phyloP scores from a whole-genome alignment of 257 asterid genomes.

The Solanum lignicaule region DNA sequence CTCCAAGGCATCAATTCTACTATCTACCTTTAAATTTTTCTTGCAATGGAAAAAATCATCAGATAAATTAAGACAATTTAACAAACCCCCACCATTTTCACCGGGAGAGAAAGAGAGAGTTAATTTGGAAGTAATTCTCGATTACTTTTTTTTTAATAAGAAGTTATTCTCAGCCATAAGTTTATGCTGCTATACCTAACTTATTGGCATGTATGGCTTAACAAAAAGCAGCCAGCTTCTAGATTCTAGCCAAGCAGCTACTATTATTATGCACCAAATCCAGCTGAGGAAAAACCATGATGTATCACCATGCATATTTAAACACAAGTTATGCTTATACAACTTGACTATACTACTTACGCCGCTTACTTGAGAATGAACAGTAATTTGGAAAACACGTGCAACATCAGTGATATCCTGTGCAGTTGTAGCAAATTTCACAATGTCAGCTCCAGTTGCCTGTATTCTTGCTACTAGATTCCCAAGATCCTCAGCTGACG shows the following conservation, averaged over 20 bases:
- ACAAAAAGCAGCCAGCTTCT: neutral
- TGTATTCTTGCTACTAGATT: conserved; percentile 87
- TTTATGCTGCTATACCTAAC: neutral
- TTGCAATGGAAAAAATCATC: neutral
- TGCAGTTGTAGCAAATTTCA: conserved; percentile 93
- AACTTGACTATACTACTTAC: conserved; percentile 4
- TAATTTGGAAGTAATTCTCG: neutral
- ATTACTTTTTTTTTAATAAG: neutral
- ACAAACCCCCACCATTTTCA: neutral
- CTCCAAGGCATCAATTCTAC: neutral
- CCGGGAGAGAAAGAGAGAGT: neutral
- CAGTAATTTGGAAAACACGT: conserved; percentile 76
- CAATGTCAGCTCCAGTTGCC: conserved; percentile 95
- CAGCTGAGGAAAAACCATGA: neutral
- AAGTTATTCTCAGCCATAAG: neutral
- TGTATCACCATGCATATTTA: neutral
- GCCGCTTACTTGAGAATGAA: conserved; percentile 84
- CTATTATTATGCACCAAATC: neutral
- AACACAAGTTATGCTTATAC: neutral
- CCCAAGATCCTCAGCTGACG: conserved; percentile 76
- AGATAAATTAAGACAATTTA: neutral
- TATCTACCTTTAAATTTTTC: neutral
- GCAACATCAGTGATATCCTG: conserved; percentile 79
- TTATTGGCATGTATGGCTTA: neutral
- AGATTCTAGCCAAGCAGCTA: neutral